phyloP scores from a whole-genome alignment of 352 stramenopile species.

The Pythium brassicae region DNA sequence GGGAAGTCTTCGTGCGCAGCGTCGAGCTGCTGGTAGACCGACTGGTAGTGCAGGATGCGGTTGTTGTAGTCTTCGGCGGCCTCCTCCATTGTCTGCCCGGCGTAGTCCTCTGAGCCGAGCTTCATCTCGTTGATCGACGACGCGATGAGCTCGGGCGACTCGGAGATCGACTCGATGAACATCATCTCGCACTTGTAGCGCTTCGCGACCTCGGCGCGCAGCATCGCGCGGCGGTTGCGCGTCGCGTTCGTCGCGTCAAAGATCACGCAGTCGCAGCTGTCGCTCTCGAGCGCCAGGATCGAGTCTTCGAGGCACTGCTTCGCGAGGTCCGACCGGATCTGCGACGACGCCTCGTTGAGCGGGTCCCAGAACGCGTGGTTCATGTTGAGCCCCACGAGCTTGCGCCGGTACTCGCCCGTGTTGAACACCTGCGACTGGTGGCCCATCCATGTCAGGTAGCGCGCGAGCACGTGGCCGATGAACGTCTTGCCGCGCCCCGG shows the following conservation, averaged over 20 bases:
- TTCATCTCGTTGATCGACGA: conserved; percentile 87
- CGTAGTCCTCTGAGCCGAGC: conserved; percentile 77
- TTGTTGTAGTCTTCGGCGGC: conserved; percentile 69
- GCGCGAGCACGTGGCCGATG: conserved; percentile 75
- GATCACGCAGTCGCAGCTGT: conserved; percentile 74
- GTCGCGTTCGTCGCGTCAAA: conserved; percentile 85
- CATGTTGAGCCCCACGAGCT: conserved; percentile 55
- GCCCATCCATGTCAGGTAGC: conserved; percentile 84
- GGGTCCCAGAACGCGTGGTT: conserved; percentile 83
- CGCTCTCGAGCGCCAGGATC: conserved; percentile 55
- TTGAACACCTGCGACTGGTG: conserved; percentile 82
- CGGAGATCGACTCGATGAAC: conserved; percentile 82
- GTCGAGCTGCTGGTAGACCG: conserved; percentile 62
- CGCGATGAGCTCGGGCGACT: conserved; percentile 64
- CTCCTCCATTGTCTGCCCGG: conserved; percentile 64
- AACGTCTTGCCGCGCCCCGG: conserved; percentile 83
- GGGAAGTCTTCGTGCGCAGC: conserved; percentile 47
- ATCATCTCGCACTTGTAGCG: conserved; percentile 77
- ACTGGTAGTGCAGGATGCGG: conserved; percentile 78
- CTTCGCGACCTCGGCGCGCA: conserved; percentile 46
- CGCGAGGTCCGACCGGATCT: conserved; percentile 65
- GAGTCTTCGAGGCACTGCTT: conserved; percentile 72
- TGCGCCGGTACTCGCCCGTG: conserved; percentile 76
- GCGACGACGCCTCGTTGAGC: conserved; percentile 62
- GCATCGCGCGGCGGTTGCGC: conserved; percentile 53